Percentiles rank a stretch among this genome's conserved stretches.
Evolutionary conservation across 805 yeast species (phyloP).

Genomic region (Nadsonia fulvescens): DNA sequence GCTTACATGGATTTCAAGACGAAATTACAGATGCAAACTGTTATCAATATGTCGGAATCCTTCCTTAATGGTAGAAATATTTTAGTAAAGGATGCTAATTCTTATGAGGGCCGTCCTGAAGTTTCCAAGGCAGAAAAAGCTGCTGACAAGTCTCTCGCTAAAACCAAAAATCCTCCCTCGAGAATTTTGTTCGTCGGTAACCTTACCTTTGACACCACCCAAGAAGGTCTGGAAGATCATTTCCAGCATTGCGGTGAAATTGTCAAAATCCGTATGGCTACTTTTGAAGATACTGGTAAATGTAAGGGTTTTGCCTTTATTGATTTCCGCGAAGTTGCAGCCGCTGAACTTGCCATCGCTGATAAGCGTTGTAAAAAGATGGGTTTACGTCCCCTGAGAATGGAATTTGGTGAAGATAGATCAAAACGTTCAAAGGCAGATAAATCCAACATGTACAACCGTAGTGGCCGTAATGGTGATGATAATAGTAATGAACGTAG

Average conservation of each 20-base stretch:
- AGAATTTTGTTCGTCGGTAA: conserved; percentile 85
- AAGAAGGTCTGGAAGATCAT: conserved; percentile 57
- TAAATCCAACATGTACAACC: conserved; percentile 3
- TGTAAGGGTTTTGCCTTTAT: conserved; percentile 93
- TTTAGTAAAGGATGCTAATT: conserved; percentile 62
- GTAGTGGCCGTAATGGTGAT: background rate
- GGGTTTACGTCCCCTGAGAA: conserved; percentile 56
- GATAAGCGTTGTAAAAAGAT: conserved; percentile 49
- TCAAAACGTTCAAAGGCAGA: conserved; percentile 33
- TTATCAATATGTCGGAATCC: conserved; percentile 50
- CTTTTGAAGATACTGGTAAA: conserved; percentile 91
- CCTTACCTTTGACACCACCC: conserved; percentile 78
- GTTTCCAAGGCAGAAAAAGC: conserved; percentile 30
- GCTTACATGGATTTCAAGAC: conserved; percentile 74
- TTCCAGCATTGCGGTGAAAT: conserved; percentile 89
- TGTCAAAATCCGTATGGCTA: conserved; percentile 75
- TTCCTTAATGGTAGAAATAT: conserved; percentile 70
- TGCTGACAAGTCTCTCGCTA: conserved; percentile 7
- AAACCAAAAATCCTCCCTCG: conserved; percentile 82
- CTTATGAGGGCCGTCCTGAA: conserved; percentile 78
- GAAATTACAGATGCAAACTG: conserved; percentile 39
- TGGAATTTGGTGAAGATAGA: conserved; percentile 93
- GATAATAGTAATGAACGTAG: conserved; percentile 1
- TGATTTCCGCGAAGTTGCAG: conserved; percentile 64
- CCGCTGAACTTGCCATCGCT: conserved; percentile 67